Conservation (phyloP, 371 early-diverging fungal species). For the Mucor indicus region DNA sequence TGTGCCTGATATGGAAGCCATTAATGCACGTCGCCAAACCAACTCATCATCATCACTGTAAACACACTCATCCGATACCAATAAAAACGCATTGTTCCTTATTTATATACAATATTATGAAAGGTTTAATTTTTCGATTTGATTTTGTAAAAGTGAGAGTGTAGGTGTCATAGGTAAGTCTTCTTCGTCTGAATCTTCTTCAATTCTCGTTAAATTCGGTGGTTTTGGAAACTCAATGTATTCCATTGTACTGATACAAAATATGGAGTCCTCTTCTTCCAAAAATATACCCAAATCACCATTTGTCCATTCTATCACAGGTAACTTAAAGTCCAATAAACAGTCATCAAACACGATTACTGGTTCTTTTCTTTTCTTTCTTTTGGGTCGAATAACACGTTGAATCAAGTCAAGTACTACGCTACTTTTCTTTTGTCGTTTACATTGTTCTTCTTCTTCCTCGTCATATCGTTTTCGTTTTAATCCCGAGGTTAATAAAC, state of each 20-base stretch:
- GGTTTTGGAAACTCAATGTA: constrained; percentile 1
- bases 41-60: not conserved
- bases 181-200: no score
- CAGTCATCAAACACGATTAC: not conserved
- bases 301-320: constrained; percentile 10
- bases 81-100: not conserved
- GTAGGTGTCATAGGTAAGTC: no score
- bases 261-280: not conserved
- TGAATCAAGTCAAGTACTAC: no score
- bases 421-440: no score
- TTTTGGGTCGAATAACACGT: no score
- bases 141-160: no score
- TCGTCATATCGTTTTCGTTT: no score
- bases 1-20: constrained; percentile 39
- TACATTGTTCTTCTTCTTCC: no score
- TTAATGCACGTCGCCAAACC: constrained; percentile 25
- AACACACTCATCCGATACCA: not conserved
- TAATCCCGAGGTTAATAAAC: no score
- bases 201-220: not conserved
- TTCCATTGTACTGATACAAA: not conserved
- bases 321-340: not conserved
- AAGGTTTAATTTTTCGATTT: no score
- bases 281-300: constrained; percentile 2
- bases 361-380: not conserved
- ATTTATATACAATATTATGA: no score